Conservation (phyloP, 495 filamentous ascomycete species). For the Aspergillus egyptiacus region DNA sequence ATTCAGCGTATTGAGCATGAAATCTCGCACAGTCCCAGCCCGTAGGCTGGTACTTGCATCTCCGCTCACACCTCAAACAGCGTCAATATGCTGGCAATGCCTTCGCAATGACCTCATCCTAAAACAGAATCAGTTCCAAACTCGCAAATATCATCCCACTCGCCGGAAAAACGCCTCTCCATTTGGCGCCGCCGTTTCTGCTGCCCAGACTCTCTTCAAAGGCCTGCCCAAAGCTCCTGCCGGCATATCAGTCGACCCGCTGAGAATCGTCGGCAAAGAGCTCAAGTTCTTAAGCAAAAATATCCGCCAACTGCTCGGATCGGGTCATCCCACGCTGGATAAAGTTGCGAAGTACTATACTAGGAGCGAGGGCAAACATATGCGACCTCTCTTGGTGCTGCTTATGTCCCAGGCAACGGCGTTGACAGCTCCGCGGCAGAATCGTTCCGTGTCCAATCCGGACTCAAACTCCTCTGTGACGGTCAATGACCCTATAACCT, state of each 20-base stretch:
- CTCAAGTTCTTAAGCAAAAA: conserved; percentile 90
- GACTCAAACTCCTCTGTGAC: conserved; percentile 5
- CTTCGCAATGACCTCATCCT: conserved; percentile 37
- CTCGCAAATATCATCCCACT: conserved; percentile 40
- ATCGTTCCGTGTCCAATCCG: conserved; percentile 27
- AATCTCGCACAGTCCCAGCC: conserved; percentile 37
- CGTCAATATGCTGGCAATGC: conserved; percentile 41
- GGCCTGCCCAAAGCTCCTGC: conserved; percentile 53
- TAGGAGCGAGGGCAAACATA: conserved; percentile 92
- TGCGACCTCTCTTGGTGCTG: conserved; percentile 86
- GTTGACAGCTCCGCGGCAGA: conserved; percentile 57
- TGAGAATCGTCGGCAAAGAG: conserved; percentile 84
- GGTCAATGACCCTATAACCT: conserved; percentile 75
- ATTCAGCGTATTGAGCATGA: conserved; percentile 30
- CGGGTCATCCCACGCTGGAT: conserved; percentile 88
- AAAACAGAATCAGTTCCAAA: conserved; percentile 25
- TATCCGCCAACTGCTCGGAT: conserved; percentile 80
- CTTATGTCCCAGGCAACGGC: conserved; percentile 93
- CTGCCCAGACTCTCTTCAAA: conserved; percentile 73
- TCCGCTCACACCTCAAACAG: conserved; percentile 25
- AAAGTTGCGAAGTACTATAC: conserved; percentile 98
- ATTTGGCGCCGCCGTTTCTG: conserved; percentile 65
- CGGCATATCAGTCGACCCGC: conserved; percentile 64
- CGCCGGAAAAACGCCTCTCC: conserved; percentile 45
- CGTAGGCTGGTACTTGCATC: conserved; percentile 36